phyloP scores from a whole-genome alignment of 768 basidiomycete species.

The Terana coerulea region DNA sequence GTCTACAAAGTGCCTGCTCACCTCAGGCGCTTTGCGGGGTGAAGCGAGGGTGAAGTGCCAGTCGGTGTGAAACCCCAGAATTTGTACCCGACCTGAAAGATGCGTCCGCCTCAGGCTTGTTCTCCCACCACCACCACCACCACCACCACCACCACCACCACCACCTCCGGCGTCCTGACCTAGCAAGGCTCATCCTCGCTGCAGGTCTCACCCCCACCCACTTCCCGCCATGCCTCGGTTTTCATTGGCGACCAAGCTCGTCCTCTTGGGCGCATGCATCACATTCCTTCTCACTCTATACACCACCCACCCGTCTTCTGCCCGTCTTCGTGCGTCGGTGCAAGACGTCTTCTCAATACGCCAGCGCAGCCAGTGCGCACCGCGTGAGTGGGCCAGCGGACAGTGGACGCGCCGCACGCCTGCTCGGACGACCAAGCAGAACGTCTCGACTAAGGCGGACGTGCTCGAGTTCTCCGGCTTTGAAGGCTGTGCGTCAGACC shows the following conservation, averaged over 20 bases:
- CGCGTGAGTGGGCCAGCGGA: slow-evolving; percentile 33
- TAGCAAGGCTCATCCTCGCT: too few species aligned
- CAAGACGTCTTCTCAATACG: slow-evolving; percentile 23
- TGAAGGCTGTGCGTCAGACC: slow-evolving; percentile 56
- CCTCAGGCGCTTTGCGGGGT: neutral
- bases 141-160: neutral
- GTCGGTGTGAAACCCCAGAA: neutral
- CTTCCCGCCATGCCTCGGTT: slow-evolving; percentile 1
- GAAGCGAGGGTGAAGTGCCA: neutral
- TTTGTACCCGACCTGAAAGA: neutral
- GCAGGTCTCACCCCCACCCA: too few species aligned
- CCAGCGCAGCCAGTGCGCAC: slow-evolving; percentile 30
- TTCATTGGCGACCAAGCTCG: slow-evolving; percentile 9
- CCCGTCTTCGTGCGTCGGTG: slow-evolving; percentile 18
- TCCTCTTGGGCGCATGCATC: slow-evolving; percentile 25
- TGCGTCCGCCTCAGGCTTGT: neutral
- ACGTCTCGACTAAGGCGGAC: slow-evolving; percentile 40
- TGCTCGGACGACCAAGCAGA: slow-evolving; percentile 22
- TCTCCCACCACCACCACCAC: neutral
- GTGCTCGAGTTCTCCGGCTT: slow-evolving; percentile 52
- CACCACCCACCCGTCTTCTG: slow-evolving; percentile 21
- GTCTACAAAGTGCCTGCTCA: neutral
- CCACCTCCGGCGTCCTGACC: neutral
- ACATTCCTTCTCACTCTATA: slow-evolving; percentile 27
- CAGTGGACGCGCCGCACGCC: slow-evolving; percentile 40